Base-by-base conservation (phyloP, 2,329 filamentous ascomycete species). In the Venturia asperata region DNA sequence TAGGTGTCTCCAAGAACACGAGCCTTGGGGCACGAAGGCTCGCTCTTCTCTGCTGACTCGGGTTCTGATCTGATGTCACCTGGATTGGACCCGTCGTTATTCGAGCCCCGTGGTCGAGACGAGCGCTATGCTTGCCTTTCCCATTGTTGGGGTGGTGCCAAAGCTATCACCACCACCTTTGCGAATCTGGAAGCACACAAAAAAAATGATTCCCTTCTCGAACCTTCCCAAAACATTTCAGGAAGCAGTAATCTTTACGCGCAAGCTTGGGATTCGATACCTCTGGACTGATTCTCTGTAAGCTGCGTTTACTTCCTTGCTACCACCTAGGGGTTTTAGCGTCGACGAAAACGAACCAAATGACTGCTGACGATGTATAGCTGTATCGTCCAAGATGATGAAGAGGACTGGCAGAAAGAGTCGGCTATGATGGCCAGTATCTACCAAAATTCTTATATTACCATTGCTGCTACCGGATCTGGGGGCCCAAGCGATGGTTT, bases 231-330 rank as follows among this genome's bases (percentile, higher is more conserved):
- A 67, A 62, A 71, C 72, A 3, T 72, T 75, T 43, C 74, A 75
- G 67, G 72, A 77, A 62, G 74, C 74, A 9, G 66, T 76, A 7
- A 64, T 71, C 7, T 68, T 75, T n/a, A 74, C 75, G 2, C 69
- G 72, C 42, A 70, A 72, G 39, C 68, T 76, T n/a, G 73, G 73
- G 3, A 70, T 76, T 52, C 71, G 71, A 6, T 76, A 72, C 67
- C 67, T 77, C 0, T 77, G 74, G 71, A 73, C 76, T 43, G 75
- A 77, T 65, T 68, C 69, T 10, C 62, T 72, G 37, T 69, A 61
- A n/a, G n/a, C n/a, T n/a, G n/a, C n/a, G n/a, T n/a, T n/a, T n/a
- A n/a, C n/a, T n/a, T n/a, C n/a, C n/a, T n/a, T n/a, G n/a, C n/a
- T n/a, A n/a, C n/a, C n/a, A n/a, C n/a, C n/a, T n/a, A n/a, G n/a